phyloP scores from a whole-genome alignment of 2,329 filamentous ascomycete species.

The Stemphylium vesicarium region DNA sequence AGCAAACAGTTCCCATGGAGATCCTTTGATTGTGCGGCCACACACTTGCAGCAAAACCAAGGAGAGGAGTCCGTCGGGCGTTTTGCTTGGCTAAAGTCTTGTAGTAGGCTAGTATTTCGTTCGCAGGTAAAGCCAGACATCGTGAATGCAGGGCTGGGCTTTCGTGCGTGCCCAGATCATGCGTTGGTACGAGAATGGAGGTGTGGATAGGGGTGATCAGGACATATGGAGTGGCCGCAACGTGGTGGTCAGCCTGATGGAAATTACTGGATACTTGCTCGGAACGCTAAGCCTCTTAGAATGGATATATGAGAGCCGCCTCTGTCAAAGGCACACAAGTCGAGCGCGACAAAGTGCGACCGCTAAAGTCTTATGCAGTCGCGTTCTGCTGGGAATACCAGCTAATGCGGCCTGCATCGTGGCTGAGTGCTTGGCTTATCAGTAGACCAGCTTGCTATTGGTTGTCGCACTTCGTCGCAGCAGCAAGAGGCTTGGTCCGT shows the following conservation, averaged over 20 bases:
- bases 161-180: no score
- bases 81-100: neutral
- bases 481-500: no score
- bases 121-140: neutral
- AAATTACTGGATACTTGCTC: neutral
- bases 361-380: neutral
- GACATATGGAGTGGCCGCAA: neutral
- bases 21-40: no score
- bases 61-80: neutral
- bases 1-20: no score
- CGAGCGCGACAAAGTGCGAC: neutral
- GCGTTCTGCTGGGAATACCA: neutral
- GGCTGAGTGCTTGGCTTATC: neutral
- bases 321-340: neutral
- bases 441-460: neutral
- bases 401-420: neutral
- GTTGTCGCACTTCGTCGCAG: conserved; percentile 4
- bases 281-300: no score
- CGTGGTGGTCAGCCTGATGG: neutral
- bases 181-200: no score
- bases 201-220: neutral
- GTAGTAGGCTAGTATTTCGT: neutral
- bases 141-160: no score
- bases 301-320: neutral
- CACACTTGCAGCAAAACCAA: neutral